These are phyloP conservation scores for Antrodiella citrinella DNA, from an alignment of 768 basidiomycete species.

Conservation along the genomic window DNA sequence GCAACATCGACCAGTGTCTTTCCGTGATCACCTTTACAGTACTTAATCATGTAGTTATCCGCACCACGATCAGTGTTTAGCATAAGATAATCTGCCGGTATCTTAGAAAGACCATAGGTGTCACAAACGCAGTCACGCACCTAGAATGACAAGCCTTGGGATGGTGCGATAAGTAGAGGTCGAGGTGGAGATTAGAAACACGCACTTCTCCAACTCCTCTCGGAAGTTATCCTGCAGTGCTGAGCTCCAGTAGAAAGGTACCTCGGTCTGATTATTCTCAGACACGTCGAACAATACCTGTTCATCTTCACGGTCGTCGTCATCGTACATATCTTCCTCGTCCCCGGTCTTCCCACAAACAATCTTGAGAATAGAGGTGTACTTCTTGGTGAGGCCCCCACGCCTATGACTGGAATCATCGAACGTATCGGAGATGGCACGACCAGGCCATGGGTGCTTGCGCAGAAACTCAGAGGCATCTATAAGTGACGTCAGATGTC, in stretches of 20 bases:
- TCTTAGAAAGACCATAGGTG: too few relatives aligned
- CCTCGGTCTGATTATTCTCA: constrained; percentile 43
- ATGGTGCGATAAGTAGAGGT: constrained; percentile 8
- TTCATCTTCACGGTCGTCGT: constrained; percentile 68
- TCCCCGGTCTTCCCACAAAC: constrained; percentile 83
- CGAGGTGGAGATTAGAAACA: constrained; percentile 3
- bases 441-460: constrained; percentile 83
- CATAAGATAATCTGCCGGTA: constrained; percentile 71
- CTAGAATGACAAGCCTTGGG: constrained; percentile 72
- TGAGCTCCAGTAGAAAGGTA: constrained; percentile 79
- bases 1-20: constrained; percentile 73
- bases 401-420: constrained; percentile 77
- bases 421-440: constrained; percentile 77
- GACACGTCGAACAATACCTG: constrained; percentile 58
- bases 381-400: constrained; percentile 58
- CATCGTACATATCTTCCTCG: constrained; percentile 60
- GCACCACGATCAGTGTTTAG: constrained; percentile 85
- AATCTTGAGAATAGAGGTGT: constrained; percentile 61
- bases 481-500: too few relatives aligned
- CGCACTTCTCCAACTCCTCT: constrained; percentile 83
- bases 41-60: constrained; percentile 92
- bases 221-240: constrained; percentile 74
- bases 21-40: constrained; percentile 75
- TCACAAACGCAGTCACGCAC: constrained; percentile 39
- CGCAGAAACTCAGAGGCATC: constrained; percentile 86